Evolutionary conservation across 306 rosid species (phyloP).

Genomic region (Oxytropis ochrocephala): DNA sequence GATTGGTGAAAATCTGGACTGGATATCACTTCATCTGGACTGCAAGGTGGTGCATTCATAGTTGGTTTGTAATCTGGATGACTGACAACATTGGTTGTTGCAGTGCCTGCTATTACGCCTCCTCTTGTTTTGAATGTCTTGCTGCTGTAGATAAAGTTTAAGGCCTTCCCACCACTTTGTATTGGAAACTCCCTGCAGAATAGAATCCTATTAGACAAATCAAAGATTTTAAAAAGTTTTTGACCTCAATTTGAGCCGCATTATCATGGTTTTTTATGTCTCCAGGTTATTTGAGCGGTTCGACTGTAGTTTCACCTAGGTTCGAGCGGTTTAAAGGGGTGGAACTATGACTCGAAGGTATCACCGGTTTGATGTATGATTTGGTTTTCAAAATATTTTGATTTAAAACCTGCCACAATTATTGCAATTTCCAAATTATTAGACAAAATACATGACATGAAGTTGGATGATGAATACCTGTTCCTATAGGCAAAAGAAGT

Average conservation of each 20-base stretch:
- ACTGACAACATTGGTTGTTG: constrained; percentile 72
- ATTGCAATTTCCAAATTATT: too few species aligned
- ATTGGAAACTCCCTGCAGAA: constrained; percentile 66
- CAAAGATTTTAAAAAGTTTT: not conserved
- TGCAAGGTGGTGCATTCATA: constrained; percentile 55
- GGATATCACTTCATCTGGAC: constrained; percentile 85
- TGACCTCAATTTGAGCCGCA: too few species aligned
- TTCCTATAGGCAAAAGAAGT: constrained; percentile 87
- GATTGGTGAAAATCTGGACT: constrained; percentile 85
- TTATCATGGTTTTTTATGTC: too few species aligned
- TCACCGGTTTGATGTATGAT: too few species aligned
- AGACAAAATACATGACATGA: not conserved
- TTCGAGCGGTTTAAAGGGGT: too few species aligned
- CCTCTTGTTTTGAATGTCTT: constrained; percentile 65
- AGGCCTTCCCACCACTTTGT: constrained; percentile 74
- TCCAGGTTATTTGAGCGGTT: too few species aligned
- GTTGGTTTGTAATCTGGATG: constrained; percentile 22
- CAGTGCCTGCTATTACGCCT: constrained; percentile 75
- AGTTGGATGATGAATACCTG: constrained; percentile 31
- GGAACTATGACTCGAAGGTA: too few species aligned
- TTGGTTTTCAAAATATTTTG: too few species aligned
- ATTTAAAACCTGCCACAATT: too few species aligned
- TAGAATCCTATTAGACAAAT: not conserved
- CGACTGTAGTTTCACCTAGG: too few species aligned
- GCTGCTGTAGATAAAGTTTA: constrained; percentile 75